These are phyloP conservation scores for Dendrobium catenatum DNA, from an alignment of 106 monocot genomes.

Conservation along the genomic window DNA sequence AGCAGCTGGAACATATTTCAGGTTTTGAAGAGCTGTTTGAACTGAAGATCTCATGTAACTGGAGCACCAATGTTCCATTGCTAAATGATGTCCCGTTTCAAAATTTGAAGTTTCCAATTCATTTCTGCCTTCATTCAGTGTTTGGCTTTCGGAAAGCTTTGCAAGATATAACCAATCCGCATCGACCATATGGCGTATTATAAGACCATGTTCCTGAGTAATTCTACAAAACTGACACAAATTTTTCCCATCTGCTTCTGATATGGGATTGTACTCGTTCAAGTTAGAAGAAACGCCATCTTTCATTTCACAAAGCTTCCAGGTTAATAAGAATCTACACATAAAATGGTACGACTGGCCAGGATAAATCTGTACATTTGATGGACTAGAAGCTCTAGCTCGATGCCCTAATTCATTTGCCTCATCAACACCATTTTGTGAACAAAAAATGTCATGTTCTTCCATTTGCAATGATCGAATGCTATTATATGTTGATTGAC, in stretches of 20 bases:
- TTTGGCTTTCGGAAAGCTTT: slow-evolving; percentile 23
- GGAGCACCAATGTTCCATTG: slow-evolving; percentile 4
- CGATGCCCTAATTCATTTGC: slow-evolving; percentile 4
- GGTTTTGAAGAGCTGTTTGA: slow-evolving; percentile 38
- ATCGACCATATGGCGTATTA: slow-evolving; percentile 74
- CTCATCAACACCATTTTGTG: slow-evolving; percentile 17
- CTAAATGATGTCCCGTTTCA: too few species aligned
- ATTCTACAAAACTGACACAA: slow-evolving; percentile 40
- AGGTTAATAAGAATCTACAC: slow-evolving; percentile 75
- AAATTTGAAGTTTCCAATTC: not conserved
- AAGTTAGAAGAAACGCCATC: not conserved
- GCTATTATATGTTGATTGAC: slow-evolving; percentile 48
- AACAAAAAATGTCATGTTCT: slow-evolving; percentile 48
- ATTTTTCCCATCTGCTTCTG: slow-evolving; percentile 12
- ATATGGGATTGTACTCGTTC: not conserved
- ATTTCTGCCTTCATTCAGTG: not conserved
- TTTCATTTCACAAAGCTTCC: slow-evolving; percentile 21
- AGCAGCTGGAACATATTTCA: slow-evolving; percentile 62
- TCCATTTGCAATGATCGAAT: slow-evolving; percentile 50
- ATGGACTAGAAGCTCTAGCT: slow-evolving; percentile 8
- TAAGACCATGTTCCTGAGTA: slow-evolving; percentile 12
- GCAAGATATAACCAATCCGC: slow-evolving; percentile 89
- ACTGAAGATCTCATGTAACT: slow-evolving; percentile 41
- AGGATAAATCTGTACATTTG: slow-evolving; percentile 25
- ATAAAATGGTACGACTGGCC: slow-evolving; percentile 61